phyloP scores from a whole-genome alignment of 495 filamentous ascomycete genomes.

The Penicillium subrubescens region DNA sequence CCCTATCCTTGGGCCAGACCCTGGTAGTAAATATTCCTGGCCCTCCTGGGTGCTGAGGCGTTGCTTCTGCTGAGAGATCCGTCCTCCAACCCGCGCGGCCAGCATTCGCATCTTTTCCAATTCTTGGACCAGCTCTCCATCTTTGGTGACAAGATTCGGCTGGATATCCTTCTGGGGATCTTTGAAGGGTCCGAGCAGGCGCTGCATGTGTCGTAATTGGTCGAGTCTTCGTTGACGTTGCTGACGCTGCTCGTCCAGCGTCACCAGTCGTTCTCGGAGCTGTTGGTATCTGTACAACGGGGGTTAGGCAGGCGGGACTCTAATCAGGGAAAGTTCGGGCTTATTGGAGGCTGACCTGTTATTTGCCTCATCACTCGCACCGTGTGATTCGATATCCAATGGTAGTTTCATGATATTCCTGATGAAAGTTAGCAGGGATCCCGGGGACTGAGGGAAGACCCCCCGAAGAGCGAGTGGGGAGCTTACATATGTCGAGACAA shows the following conservation, averaged over 20 bases:
- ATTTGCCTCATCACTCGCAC: slow-evolving; percentile 37
- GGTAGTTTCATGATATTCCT: slow-evolving; percentile 47
- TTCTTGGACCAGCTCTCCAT: slow-evolving; percentile 73
- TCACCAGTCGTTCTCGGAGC: slow-evolving; percentile 52
- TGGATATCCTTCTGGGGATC: slow-evolving; percentile 63
- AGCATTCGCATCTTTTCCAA: slow-evolving; percentile 76
- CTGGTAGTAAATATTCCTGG: slow-evolving; percentile 30
- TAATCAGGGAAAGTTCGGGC: slow-evolving; percentile 19
- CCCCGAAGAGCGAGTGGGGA: background rate
- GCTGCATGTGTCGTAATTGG: slow-evolving; percentile 57
- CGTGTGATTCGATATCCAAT: slow-evolving; percentile 33
- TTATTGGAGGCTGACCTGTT: slow-evolving; percentile 29
- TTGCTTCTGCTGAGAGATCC: slow-evolving; percentile 49
- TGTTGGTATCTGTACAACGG: slow-evolving; percentile 55
- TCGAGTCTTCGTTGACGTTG: slow-evolving; percentile 56
- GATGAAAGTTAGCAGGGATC: background rate
- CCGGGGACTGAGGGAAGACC: background rate
- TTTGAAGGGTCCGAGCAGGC: slow-evolving; percentile 61
- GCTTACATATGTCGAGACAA: slow-evolving; percentile 49
- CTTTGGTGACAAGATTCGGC: slow-evolving; percentile 72
- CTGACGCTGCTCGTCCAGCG: slow-evolving; percentile 54
- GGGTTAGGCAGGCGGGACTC: slow-evolving; percentile 33
- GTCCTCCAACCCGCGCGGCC: slow-evolving; percentile 67
- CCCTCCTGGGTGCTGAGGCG: slow-evolving; percentile 13
- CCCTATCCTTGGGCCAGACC: slow-evolving; percentile 37